A percentile compares a stretch with the other conserved stretches of the same genome.
Conservation (phyloP, 192 early-diverging fungal species). For the Oehlia diaphana region DNA sequence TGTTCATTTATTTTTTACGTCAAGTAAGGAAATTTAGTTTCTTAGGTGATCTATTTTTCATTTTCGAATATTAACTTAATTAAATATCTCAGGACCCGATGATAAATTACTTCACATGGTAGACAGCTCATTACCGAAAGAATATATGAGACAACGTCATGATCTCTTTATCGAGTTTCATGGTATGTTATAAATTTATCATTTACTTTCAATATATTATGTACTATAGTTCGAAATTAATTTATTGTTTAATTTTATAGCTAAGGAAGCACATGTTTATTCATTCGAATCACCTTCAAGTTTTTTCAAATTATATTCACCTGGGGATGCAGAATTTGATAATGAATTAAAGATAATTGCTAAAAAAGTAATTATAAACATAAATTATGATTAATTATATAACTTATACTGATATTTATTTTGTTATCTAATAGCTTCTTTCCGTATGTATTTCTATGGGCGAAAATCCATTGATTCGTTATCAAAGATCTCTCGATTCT, state of each 20-base stretch:
- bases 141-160: slow-evolving; percentile 64
- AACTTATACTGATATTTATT: not conserved
- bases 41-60: not conserved
- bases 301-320: slow-evolving; percentile 66
- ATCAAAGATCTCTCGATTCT: slow-evolving; percentile 77
- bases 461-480: slow-evolving; percentile 91
- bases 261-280: slow-evolving; percentile 65
- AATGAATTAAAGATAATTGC: slow-evolving; percentile 50
- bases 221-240: too few relatives aligned
- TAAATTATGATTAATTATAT: not conserved
- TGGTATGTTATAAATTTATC: slow-evolving; percentile 47
- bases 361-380: slow-evolving; percentile 48
- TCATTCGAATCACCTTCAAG: slow-evolving; percentile 69
- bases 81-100: slow-evolving; percentile 57
- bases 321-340: slow-evolving; percentile 43
- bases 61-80: not conserved
- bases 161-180: slow-evolving; percentile 85
- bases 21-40: slow-evolving; percentile 40
- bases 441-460: slow-evolving; percentile 87
- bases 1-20: slow-evolving; percentile 62
- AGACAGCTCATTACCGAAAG: slow-evolving; percentile 51
- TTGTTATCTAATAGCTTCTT: slow-evolving; percentile 58
- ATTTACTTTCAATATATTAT: not conserved
- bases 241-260: slow-evolving; percentile 30
- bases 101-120: slow-evolving; percentile 62